phyloP scores from a whole-genome alignment of 2,329 filamentous ascomycete species.

The Cladophialophora immunda region DNA sequence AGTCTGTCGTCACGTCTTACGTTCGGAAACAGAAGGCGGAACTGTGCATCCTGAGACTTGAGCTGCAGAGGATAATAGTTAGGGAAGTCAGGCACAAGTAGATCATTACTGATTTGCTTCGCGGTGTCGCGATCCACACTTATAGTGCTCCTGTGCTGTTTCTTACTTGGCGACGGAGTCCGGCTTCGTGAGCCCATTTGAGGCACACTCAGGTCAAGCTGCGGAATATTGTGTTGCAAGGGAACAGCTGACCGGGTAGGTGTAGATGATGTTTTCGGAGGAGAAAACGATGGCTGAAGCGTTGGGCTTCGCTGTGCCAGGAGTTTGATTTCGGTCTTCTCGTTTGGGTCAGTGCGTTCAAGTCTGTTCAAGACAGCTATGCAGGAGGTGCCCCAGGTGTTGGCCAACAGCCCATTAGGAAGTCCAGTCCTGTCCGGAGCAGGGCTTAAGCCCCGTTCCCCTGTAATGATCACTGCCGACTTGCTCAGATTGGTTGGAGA shows the following conservation, averaged over 20 bases:
- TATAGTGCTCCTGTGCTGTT: slow-evolving; percentile 64
- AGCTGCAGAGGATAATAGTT: slow-evolving; percentile 80
- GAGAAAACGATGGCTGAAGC: slow-evolving; percentile 33
- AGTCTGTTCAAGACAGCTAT: slow-evolving; percentile 76
- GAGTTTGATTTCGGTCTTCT: slow-evolving; percentile 42
- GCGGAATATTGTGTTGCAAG: slow-evolving; percentile 32
- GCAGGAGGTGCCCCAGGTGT: slow-evolving; percentile 89
- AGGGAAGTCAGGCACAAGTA: slow-evolving; percentile 65
- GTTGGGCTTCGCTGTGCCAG: slow-evolving; percentile 35
- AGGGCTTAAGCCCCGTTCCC: slow-evolving; percentile 73
- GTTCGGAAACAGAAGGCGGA: slow-evolving; percentile 86
- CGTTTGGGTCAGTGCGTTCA: slow-evolving; percentile 61
- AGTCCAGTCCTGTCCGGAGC: slow-evolving; percentile 73
- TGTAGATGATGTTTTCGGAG: slow-evolving; percentile 29
- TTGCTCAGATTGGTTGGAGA: slow-evolving; percentile 86
- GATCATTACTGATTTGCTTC: slow-evolving; percentile 47
- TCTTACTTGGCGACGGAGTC: slow-evolving; percentile 42
- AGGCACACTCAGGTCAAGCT: slow-evolving; percentile 36
- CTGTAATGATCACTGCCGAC: slow-evolving; percentile 80
- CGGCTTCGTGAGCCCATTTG: slow-evolving; percentile 40
- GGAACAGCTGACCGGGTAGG: slow-evolving; percentile 18
- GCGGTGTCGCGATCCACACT: slow-evolving; percentile 60
- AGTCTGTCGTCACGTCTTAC: slow-evolving; percentile 80
- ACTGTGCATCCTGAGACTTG: slow-evolving; percentile 88
- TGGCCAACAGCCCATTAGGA: slow-evolving; percentile 87